phyloP scores from a whole-genome alignment of 305 asterid species.

The Fraxinus paxiana region DNA sequence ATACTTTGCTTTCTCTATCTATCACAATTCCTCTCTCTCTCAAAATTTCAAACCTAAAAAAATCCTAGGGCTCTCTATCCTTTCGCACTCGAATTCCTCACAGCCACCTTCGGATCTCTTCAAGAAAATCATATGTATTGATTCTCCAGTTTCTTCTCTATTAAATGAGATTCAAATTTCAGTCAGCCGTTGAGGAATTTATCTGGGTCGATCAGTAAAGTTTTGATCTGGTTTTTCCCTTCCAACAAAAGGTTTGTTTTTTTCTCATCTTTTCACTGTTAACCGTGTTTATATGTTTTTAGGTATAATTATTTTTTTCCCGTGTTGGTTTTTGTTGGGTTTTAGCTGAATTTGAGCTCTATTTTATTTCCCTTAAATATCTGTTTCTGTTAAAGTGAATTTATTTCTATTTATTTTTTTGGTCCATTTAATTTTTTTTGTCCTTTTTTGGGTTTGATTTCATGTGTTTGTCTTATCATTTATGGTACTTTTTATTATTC shows the following conservation, averaged over 20 bases:
- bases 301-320: not conserved
- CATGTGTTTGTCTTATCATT: not conserved
- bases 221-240: not conserved
- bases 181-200: not conserved
- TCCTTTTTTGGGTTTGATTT: slow-evolving; percentile 6
- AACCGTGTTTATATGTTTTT: not conserved
- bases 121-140: not conserved
- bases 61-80: not conserved
- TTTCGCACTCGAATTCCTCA: not conserved
- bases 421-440: not conserved
- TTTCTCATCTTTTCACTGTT: not conserved
- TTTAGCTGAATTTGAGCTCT: slow-evolving; percentile 10
- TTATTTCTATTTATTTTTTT: not conserved
- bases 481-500: slow-evolving; percentile 6
- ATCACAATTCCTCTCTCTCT: not conserved
- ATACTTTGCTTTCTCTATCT: not conserved
- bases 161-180: not conserved
- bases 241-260: not conserved
- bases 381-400: slow-evolving; percentile 10
- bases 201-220: not conserved
- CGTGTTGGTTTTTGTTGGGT: not conserved
- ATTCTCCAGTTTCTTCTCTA: not conserved
- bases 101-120: not conserved
- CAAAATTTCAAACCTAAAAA: not conserved
- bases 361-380: not conserved